Conservation (phyloP, 371 early-diverging fungal genomes). For the Zancudomyces culisetae region DNA sequence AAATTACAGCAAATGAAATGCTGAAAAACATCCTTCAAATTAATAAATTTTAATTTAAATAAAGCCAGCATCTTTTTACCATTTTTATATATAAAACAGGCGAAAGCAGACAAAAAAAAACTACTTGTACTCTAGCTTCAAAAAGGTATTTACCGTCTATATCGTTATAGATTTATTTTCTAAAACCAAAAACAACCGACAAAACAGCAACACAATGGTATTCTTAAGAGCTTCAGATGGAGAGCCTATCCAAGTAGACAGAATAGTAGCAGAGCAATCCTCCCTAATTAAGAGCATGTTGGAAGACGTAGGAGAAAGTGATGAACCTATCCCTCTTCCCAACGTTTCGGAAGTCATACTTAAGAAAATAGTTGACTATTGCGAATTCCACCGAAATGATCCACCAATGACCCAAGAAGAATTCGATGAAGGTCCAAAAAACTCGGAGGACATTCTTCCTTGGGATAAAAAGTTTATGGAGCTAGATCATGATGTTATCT, state of each 20-base stretch:
- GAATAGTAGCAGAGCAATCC: slow-evolving; percentile 60
- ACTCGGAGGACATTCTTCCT: slow-evolving; percentile 48
- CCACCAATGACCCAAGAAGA: slow-evolving; percentile 22
- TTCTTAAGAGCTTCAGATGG: slow-evolving; percentile 16
- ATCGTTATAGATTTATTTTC: no score
- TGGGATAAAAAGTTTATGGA: slow-evolving; percentile 68
- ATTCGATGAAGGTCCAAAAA: slow-evolving; percentile 33
- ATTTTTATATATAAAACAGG: no score
- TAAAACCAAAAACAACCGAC: no score
- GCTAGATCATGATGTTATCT: slow-evolving; percentile 57
- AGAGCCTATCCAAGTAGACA: slow-evolving; percentile 11
- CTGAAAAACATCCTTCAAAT: no score
- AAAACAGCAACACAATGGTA: slow-evolving; percentile 13
- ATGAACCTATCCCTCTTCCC: slow-evolving; percentile 54
- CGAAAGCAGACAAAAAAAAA: no score
- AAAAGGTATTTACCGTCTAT: no score
- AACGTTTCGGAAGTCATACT: slow-evolving; percentile 51
- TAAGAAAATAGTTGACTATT: slow-evolving; percentile 64
- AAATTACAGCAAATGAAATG: no score
- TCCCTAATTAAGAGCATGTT: slow-evolving; percentile 85
- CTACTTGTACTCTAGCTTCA: no score
- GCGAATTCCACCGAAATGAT: slow-evolving; percentile 55
- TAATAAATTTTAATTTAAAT: no score
- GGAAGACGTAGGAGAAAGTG: slow-evolving; percentile 65
- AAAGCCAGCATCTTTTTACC: no score